Evolutionary conservation across 768 basidiomycete genomes (phyloP).

Genomic region (Tricholoma sp.): DNA sequence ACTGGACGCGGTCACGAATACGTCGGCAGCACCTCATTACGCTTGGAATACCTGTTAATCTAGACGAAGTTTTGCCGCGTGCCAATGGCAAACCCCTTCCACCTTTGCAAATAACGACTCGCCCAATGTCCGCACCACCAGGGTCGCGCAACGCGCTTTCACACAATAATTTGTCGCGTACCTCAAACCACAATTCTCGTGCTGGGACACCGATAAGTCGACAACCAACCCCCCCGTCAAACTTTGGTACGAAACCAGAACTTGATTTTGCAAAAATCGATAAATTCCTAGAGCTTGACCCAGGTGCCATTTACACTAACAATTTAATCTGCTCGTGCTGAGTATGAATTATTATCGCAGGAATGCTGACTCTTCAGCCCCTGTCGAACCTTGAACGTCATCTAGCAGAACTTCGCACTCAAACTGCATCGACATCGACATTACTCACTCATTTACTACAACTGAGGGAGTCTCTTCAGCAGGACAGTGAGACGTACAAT

Average conservation of each 20-base stretch:
- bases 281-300: slow-evolving; percentile 57
- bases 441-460: slow-evolving; percentile 81
- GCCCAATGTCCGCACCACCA: slow-evolving; percentile 79
- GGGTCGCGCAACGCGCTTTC: slow-evolving; percentile 40
- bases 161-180: slow-evolving; percentile 23
- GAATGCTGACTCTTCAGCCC: slow-evolving; percentile 67
- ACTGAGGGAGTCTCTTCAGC: slow-evolving; percentile 73
- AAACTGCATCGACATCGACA: slow-evolving; percentile 72
- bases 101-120: slow-evolving; percentile 75
- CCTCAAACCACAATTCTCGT: slow-evolving; percentile 44
- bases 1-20: slow-evolving; percentile 91
- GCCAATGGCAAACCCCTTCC: slow-evolving; percentile 65
- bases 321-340: neutral
- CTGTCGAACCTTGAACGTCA: slow-evolving; percentile 60
- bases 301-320: slow-evolving; percentile 43
- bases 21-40: slow-evolving; percentile 87
- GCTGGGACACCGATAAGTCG: slow-evolving; percentile 44
- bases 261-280: slow-evolving; percentile 64
- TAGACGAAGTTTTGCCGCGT: slow-evolving; percentile 84
- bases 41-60: slow-evolving; percentile 90
- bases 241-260: slow-evolving; percentile 74
- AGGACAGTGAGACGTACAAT: slow-evolving; percentile 88
- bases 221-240: slow-evolving; percentile 26
- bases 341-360: slow-evolving; percentile 31
- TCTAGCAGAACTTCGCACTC: slow-evolving; percentile 60